These are phyloP conservation scores for Neurospora discreta DNA, from an alignment of 495 filamentous ascomycete species.

Conservation along the genomic window DNA sequence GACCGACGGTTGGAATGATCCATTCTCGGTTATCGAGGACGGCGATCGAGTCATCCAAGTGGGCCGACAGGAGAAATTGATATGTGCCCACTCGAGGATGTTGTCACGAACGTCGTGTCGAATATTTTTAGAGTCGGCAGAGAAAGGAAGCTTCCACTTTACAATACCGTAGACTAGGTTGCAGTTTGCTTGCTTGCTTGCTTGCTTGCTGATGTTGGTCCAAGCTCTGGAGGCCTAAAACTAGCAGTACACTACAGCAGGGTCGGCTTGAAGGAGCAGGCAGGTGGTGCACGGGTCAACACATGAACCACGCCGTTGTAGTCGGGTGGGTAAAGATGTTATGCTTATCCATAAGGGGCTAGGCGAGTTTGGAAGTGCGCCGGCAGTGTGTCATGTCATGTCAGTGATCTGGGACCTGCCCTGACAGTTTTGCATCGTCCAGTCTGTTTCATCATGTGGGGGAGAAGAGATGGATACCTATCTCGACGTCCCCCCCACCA, in stretches of 20 bases:
- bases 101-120: not conserved
- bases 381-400: not conserved
- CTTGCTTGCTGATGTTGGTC: not conserved
- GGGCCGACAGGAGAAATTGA: not conserved
- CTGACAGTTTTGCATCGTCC: not conserved
- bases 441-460: not conserved
- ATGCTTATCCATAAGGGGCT: not conserved
- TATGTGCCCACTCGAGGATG: not conserved
- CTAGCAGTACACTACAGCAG: no score
- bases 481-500: not conserved
- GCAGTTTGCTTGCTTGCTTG: no score
- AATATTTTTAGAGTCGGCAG: not conserved
- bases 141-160: not conserved
- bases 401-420: not conserved
- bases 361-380: not conserved
- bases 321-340: not conserved
- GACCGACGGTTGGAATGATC: not conserved
- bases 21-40: not conserved
- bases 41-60: not conserved
- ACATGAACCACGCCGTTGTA: not conserved
- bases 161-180: no score
- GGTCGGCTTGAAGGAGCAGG: no score
- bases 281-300: not conserved
- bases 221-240: not conserved
- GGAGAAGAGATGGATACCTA: not conserved